phyloP scores from a whole-genome alignment of 305 asterid species.

The Rubia tinctorum region DNA sequence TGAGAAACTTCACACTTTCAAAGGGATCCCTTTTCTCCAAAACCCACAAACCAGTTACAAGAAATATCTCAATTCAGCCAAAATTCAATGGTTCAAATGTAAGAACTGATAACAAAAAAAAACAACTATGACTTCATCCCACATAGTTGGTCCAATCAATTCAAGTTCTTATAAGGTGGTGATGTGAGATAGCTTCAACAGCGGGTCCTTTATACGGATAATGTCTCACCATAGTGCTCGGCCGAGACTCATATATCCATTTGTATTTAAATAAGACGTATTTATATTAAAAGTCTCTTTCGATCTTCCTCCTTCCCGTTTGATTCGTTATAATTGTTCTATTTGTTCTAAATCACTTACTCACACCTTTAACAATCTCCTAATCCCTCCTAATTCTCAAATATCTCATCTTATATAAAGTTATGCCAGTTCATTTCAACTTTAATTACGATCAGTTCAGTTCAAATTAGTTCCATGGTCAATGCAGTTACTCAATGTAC shows the following conservation, averaged over 20 bases:
- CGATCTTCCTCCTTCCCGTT: background rate
- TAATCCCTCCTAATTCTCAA: background rate
- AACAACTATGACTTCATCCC: background rate
- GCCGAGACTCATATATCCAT: background rate
- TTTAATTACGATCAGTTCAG: background rate
- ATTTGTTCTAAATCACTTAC: background rate
- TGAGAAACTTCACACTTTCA: background rate
- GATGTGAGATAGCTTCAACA: background rate
- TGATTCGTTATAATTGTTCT: background rate
- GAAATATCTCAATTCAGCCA: background rate
- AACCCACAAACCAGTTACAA: background rate
- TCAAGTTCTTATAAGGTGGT: background rate
- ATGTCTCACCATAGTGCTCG: background rate
- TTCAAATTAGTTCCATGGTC: background rate
- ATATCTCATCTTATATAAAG: background rate
- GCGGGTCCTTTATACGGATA: background rate
- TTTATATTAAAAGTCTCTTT: background rate
- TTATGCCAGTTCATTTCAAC: background rate
- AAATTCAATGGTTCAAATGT: background rate
- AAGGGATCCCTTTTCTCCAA: background rate
- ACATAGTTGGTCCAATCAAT: background rate
- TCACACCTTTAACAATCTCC: no score
- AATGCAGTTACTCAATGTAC: background rate
- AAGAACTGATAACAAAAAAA: background rate
- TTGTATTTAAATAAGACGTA: no score